Conservation (phyloP, 2,329 filamentous ascomycete species). For the Colletotrichum gigasporum region DNA sequence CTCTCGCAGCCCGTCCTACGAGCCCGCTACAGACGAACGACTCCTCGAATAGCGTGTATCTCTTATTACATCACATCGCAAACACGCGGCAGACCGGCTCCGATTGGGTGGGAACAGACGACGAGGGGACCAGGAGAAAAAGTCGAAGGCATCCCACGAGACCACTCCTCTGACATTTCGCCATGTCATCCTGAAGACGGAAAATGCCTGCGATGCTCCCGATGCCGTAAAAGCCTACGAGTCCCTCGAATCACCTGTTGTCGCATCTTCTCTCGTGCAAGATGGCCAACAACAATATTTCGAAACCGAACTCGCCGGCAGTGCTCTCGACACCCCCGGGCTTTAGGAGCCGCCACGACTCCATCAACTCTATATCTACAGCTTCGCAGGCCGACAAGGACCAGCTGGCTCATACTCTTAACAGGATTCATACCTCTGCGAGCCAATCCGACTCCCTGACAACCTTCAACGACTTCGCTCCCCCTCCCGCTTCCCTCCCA, state of each 20-base stretch:
- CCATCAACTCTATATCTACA: constrained; percentile 52
- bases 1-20: too few species aligned
- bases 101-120: not conserved
- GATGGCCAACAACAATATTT: constrained; percentile 42
- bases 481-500: constrained; percentile 68
- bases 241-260: not conserved
- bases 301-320: constrained; percentile 42
- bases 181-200: constrained; percentile 15
- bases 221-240: constrained; percentile 5
- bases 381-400: constrained; percentile 68
- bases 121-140: constrained; percentile 8
- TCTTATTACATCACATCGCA: not conserved
- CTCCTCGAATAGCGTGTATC: not conserved
- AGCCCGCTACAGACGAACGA: too few species aligned
- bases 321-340: constrained; percentile 41
- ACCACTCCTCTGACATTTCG: not conserved
- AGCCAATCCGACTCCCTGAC: constrained; percentile 86
- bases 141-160: not conserved
- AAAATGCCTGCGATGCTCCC: constrained; percentile 12
- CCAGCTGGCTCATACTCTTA: constrained; percentile 79
- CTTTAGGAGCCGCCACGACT: constrained; percentile 48
- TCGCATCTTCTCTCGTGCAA: constrained; percentile 11
- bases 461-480: constrained; percentile 92
- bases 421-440: constrained; percentile 90
- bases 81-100: not conserved